Conservation (phyloP, 768 basidiomycete genomes). For the Hericium erinaceus region DNA sequence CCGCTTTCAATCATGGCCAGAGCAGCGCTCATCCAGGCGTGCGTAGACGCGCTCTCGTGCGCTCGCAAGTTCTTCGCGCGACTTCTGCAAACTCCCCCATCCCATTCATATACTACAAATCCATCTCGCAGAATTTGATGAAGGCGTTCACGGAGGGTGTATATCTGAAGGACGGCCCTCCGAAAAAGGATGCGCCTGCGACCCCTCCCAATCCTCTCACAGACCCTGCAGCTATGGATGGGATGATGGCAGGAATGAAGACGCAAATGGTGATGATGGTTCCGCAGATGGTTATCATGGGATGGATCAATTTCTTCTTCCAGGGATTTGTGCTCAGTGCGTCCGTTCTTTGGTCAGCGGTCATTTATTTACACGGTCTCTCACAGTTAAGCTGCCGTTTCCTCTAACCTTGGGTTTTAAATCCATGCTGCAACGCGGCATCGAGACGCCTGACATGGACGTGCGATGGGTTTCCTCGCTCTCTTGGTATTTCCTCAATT, state of each 20-base stretch:
- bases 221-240: constrained; percentile 91
- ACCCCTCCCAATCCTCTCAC: constrained; percentile 73
- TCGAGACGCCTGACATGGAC: constrained; percentile 94
- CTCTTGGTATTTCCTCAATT: constrained; percentile 99
- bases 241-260: constrained; percentile 98
- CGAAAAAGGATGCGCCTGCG: constrained; percentile 47
- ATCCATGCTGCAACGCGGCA: constrained; percentile 93
- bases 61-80: constrained; percentile 76
- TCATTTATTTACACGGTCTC: constrained; percentile 1
- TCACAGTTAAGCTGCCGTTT: constrained; percentile 93
- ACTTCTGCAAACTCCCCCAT: constrained; percentile 77
- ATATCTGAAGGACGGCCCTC: constrained; percentile 81
- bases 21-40: constrained; percentile 1
- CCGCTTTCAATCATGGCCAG: neutral
- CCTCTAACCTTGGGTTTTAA: constrained; percentile 96
- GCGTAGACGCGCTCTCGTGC: constrained; percentile 62
- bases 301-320: constrained; percentile 99
- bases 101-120: constrained; percentile 59
- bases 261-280: constrained; percentile 99
- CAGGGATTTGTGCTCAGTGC: constrained; percentile 95
- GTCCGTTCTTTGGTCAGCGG: constrained; percentile 25
- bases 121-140: constrained; percentile 68
- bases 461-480: constrained; percentile 98
- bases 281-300: constrained; percentile 98
- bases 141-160: constrained; percentile 64